Base-by-base conservation (phyloP, 441 rosid species). In the Caryocar brasiliense region DNA sequence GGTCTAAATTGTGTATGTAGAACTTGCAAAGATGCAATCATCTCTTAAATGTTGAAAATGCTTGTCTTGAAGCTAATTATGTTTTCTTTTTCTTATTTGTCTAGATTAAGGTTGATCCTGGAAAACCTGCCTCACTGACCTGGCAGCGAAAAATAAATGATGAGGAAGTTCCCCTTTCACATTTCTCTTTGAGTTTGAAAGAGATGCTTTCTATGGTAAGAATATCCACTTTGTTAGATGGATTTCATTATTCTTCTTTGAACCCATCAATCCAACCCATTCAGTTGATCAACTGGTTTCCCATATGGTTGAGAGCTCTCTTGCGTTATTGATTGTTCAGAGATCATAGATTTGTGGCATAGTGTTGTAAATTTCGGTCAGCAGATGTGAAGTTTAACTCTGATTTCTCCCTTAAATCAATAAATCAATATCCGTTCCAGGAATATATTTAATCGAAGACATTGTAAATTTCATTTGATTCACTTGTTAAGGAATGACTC, bases 181-280 rank as follows among this genome's bases (percentile, higher is more conserved):
- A 19, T 39, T 86, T 90, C 67, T 40, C 58, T 29, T 39, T 91
- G 46, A 72, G 56, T 51, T 67, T 71, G 55, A 71, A 72, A 54
- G 96, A 91, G 59, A 82, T 50, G 40, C 44, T 86, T 18, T 78
- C 70, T 9, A 22, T 91, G 96, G 98, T 84, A n/a, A n/a, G n/a
- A n/a, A n/a, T n/a, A n/a, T n/a, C n/a, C n/a, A n/a, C n/a, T n/a
- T n/a, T n/a, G n/a, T n/a, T n/a, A n/a, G n/a, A 81, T 11, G 70
- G 46, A 26, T 40, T 29, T 18, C 13, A 11, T 30, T 52, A 27
- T 19, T 8, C 20, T 10, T 37, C 41, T 36, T 29, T 10, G 6
- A 13, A 3, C 45, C 26, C 40, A 43, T 13, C 30, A 18, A 17
- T 33, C 10, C 20, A n/a, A 5, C 28, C 8, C 13, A 11, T 42